Percentiles rank a stretch among this genome's conserved stretches.
phyloP scores from a whole-genome alignment of 495 filamentous ascomycete genomes.

The Glutinoglossum americanum region DNA sequence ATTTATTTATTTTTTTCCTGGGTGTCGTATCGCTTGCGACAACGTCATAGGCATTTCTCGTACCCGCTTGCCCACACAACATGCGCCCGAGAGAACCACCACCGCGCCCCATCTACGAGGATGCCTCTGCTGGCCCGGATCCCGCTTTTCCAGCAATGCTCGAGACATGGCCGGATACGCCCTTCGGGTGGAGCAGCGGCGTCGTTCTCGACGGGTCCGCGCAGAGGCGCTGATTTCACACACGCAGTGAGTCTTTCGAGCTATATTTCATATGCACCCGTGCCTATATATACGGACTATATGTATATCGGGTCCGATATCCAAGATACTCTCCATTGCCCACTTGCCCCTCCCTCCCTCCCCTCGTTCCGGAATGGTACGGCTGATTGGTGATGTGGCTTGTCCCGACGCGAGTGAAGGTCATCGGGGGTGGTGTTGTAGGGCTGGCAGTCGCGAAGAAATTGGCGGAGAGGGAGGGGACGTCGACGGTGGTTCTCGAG shows the following conservation, averaged over 20 bases:
- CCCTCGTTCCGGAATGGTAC: not conserved
- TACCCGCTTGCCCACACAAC: too few relatives aligned
- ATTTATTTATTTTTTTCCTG: too few relatives aligned
- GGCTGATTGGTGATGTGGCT: not conserved
- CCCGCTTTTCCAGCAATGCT: not conserved
- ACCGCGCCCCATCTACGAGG: too few relatives aligned
- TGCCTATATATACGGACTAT: too few relatives aligned
- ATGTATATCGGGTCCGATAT: too few relatives aligned
- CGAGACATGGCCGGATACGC: not conserved
- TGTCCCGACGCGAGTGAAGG: constrained; percentile 24
- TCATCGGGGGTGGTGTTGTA: constrained; percentile 80
- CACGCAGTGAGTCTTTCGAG: constrained; percentile 6
- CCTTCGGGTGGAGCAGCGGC: not conserved
- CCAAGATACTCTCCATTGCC: too few relatives aligned
- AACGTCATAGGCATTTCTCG: too few relatives aligned
- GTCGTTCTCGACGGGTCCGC: not conserved
- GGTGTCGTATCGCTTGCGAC: too few relatives aligned
- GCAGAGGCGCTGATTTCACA: constrained; percentile 2
- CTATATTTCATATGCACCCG: too few relatives aligned
- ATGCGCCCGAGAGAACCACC: too few relatives aligned
- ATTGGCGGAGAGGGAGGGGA: constrained; percentile 40
- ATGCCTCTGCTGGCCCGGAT: not conserved
- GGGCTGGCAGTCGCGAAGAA: constrained; percentile 72
- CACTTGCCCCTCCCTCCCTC: too few relatives aligned
- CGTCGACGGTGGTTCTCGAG: constrained; percentile 63